Percentiles rank a stretch among this genome's conserved stretches.
Evolutionary conservation across 176 grass and related monocot genomes (phyloP).

Genomic region (Puccinellia tenuiflora): DNA sequence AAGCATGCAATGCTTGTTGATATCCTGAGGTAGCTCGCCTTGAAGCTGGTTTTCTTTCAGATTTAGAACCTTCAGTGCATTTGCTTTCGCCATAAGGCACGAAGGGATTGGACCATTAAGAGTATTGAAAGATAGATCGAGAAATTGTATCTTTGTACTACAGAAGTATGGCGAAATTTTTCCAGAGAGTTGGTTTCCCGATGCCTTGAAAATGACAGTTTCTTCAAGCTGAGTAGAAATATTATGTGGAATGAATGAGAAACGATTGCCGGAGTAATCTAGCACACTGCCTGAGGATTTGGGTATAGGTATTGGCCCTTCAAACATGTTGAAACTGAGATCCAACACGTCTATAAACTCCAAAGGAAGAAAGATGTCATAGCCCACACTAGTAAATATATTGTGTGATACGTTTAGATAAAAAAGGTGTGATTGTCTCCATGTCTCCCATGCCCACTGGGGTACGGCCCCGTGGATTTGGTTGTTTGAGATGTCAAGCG

Average conservation of each 20-base stretch:
- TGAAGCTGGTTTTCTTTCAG: constrained; percentile 5
- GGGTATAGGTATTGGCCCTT: constrained; percentile 4
- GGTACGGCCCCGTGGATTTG: constrained; percentile 41
- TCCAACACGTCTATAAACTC: background rate
- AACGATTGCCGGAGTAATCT: constrained; percentile 13
- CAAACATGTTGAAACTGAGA: constrained; percentile 18
- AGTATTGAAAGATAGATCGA: constrained; percentile 33
- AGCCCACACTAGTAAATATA: constrained; percentile 30
- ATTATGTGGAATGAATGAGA: constrained; percentile 17
- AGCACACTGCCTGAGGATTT: background rate
- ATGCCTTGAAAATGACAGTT: background rate
- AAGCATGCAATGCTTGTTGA: background rate
- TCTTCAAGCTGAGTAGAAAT: background rate
- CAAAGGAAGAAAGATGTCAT: background rate
- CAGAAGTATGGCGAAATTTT: constrained; percentile 9
- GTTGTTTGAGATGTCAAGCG: constrained; percentile 60
- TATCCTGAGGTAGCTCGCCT: background rate
- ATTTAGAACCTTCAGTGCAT: background rate
- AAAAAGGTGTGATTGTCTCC: background rate
- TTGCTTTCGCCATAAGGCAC: background rate
- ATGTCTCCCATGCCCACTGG: constrained; percentile 33
- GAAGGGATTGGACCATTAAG: constrained; percentile 2
- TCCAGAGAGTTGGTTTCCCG: constrained; percentile 3
- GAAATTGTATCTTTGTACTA: background rate
- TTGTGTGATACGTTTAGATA: constrained; percentile 54